These are phyloP conservation scores for Bryum argenteum DNA, from an alignment of 225 moss, liverwort and hornwort species.

Conservation along the genomic window DNA sequence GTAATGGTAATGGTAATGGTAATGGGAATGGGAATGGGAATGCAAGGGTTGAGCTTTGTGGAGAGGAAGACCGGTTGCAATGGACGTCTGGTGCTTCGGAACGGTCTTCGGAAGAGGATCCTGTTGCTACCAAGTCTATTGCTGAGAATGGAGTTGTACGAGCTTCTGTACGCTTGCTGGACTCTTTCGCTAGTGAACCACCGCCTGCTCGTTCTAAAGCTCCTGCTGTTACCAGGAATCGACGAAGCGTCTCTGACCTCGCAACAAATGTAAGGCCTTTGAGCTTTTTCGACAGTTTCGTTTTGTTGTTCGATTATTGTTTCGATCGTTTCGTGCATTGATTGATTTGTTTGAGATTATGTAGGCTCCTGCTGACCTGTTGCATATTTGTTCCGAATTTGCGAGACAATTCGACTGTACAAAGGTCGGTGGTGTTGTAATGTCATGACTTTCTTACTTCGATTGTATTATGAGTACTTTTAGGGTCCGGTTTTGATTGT, in stretches of 20 bases:
- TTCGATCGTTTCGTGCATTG: no score
- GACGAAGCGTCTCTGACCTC: constrained; percentile 47
- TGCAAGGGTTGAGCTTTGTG: constrained; percentile 28
- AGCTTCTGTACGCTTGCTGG: constrained; percentile 20
- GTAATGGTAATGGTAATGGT: neutral
- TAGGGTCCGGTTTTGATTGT: neutral
- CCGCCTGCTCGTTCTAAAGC: constrained; percentile 28
- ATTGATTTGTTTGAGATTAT: no score
- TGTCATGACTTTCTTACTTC: neutral
- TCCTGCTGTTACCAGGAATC: constrained; percentile 40
- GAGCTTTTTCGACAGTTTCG: neutral
- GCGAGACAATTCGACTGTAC: no score
- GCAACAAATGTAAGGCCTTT: constrained; percentile 38
- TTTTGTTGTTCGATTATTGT: neutral
- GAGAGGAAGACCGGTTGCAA: constrained; percentile 38
- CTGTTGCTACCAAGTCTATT: neutral
- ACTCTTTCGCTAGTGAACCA: constrained; percentile 36
- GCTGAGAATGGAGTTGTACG: no score
- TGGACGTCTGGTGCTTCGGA: constrained; percentile 43
- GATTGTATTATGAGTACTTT: neutral
- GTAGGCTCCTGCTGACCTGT: no score
- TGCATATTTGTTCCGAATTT: no score
- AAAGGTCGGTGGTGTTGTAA: neutral
- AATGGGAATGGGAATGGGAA: constrained; percentile 10
- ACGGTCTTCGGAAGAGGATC: constrained; percentile 33